Evolutionary conservation across 176 grass and related monocot species (phyloP).

Genomic region (Microstegium vimineum): DNA sequence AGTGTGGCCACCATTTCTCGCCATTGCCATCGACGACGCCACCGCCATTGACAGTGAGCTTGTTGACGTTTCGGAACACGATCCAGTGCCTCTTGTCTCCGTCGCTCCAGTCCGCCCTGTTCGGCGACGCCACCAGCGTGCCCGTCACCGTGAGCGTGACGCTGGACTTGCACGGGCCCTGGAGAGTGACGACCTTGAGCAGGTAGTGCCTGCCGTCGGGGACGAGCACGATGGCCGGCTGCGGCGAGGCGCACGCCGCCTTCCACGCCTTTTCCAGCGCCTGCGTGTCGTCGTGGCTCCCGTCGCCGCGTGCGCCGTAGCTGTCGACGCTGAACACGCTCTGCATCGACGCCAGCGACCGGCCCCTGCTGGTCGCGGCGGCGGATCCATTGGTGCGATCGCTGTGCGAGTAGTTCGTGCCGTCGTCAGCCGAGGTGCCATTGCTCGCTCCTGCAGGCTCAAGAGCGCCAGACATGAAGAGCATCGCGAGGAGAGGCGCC

Average conservation of each 20-base stretch:
- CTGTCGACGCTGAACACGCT: slow-evolving; percentile 39
- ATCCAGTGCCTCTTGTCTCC: slow-evolving; percentile 48
- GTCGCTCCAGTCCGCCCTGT: slow-evolving; percentile 35
- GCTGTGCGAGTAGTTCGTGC: too few species aligned
- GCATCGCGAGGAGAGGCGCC: too few species aligned
- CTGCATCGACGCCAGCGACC: neutral
- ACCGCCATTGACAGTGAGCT: slow-evolving; percentile 47
- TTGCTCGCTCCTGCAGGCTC: too few species aligned
- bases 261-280: slow-evolving; percentile 49
- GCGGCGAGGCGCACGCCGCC: slow-evolving; percentile 50
- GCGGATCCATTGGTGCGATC: too few species aligned
- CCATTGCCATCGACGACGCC: slow-evolving; percentile 68
- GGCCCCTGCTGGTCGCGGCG: too few species aligned
- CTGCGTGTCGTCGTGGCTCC: slow-evolving; percentile 44
- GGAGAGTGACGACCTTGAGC: slow-evolving; percentile 39
- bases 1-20: slow-evolving; percentile 64
- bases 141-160: slow-evolving; percentile 48
- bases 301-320: slow-evolving; percentile 54
- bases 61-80: slow-evolving; percentile 18
- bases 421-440: too few species aligned
- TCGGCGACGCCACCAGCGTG: slow-evolving; percentile 44
- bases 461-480: too few species aligned
- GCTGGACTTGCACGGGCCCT: slow-evolving; percentile 59
- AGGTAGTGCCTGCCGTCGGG: slow-evolving; percentile 48
- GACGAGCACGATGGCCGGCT: slow-evolving; percentile 42